These are phyloP conservation scores for Dendrobium huoshanense DNA, from an alignment of 106 monocot genomes.

Conservation along the genomic window DNA sequence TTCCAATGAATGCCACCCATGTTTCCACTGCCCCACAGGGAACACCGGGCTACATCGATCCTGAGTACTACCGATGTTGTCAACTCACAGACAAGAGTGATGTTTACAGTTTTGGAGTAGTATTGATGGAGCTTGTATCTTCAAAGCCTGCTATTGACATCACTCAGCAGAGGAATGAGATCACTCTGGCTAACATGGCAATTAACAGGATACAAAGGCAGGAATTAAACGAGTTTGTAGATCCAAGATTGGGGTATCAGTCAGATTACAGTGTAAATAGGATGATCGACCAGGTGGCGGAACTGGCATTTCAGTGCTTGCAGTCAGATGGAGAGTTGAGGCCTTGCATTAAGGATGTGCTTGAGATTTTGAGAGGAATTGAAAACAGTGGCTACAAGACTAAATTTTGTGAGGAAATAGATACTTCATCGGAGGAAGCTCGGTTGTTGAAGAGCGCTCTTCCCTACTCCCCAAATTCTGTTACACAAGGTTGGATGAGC, in stretches of 20 bases:
- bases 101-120: constrained; percentile 66
- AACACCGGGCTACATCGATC: constrained; percentile 58
- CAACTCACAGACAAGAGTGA: constrained; percentile 57
- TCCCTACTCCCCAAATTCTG: constrained; percentile 22
- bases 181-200: constrained; percentile 38
- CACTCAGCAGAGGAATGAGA: constrained; percentile 29
- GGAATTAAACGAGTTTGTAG: constrained; percentile 39
- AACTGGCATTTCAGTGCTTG: constrained; percentile 51
- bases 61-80: constrained; percentile 47
- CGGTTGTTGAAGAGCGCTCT: constrained; percentile 15
- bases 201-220: constrained; percentile 37
- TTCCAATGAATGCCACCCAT: constrained; percentile 41
- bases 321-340: constrained; percentile 35
- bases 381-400: constrained; percentile 1
- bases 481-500: constrained; percentile 22
- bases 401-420: constrained; percentile 6
- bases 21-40: constrained; percentile 61
- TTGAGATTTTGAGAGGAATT: constrained; percentile 28
- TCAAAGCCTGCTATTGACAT: constrained; percentile 57
- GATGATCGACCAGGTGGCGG: constrained; percentile 40
- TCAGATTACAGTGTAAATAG: constrained; percentile 15
- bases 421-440: constrained; percentile 1
- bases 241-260: constrained; percentile 24
- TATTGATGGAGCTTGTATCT: constrained; percentile 46
- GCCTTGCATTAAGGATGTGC: constrained; percentile 43